Conservation (phyloP, 2,329 filamentous ascomycete genomes). For the Penicillium sp. region DNA sequence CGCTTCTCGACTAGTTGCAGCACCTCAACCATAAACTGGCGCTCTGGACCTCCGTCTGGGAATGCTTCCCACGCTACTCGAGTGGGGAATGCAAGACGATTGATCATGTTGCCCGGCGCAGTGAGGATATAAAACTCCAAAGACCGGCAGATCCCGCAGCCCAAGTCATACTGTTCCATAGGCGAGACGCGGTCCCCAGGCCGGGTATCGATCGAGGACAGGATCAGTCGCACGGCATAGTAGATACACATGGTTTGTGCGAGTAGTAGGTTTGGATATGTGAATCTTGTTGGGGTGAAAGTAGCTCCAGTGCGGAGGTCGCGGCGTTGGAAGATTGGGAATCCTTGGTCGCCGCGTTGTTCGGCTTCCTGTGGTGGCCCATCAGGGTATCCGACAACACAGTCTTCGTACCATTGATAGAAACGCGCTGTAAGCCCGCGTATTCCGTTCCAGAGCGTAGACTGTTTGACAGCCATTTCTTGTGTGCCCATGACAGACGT, state of each 20-base stretch:
- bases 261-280: constrained; percentile 37
- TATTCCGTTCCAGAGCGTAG: constrained; percentile 35
- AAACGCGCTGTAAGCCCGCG: constrained; percentile 32
- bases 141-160: constrained; percentile 36
- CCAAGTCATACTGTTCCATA: constrained; percentile 34
- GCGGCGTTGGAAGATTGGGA: constrained; percentile 35
- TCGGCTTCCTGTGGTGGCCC: constrained; percentile 29
- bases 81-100: constrained; percentile 37
- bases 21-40: constrained; percentile 32
- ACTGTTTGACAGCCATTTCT: constrained; percentile 34
- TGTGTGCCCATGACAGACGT: constrained; percentile 26
- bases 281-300: constrained; percentile 29
- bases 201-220: constrained; percentile 35
- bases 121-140: constrained; percentile 37
- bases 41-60: constrained; percentile 32
- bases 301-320: constrained; percentile 34
- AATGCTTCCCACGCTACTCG: constrained; percentile 40
- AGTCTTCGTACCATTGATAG: constrained; percentile 31
- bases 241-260: constrained; percentile 40
- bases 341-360: constrained; percentile 24
- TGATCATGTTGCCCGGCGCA: constrained; percentile 40
- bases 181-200: constrained; percentile 29
- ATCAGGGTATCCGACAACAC: constrained; percentile 32
- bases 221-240: constrained; percentile 31
- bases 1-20: constrained; percentile 35